A percentile compares a stretch with the other conserved stretches of the same genome.
phyloP scores from a whole-genome alignment of 1,139 yeast genomes.

The Geotrichum reessii region DNA sequence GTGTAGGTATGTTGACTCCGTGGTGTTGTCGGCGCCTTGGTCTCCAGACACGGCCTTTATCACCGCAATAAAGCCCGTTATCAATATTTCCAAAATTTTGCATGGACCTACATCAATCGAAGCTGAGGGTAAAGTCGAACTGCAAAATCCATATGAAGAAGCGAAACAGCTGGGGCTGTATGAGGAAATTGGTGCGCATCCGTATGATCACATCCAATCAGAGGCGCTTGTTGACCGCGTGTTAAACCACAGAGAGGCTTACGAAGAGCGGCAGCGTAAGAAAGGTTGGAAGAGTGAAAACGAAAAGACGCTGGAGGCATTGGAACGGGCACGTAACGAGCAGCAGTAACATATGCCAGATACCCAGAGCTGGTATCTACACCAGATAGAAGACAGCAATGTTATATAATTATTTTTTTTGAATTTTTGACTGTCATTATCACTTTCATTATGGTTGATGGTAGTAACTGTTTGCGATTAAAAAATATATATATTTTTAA shows the following conservation, averaged over 20 bases:
- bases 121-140: conserved; percentile 25
- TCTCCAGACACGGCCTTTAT: conserved; percentile 43
- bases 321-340: conserved; percentile 17
- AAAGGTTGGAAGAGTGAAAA: conserved; percentile 65
- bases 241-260: conserved; percentile 55
- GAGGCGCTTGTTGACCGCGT: conserved; percentile 65
- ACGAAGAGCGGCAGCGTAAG: conserved; percentile 71
- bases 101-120: conserved; percentile 56
- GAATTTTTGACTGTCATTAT: no score
- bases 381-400: background rate
- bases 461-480: background rate
- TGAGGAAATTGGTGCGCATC: conserved; percentile 48
- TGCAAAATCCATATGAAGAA: conserved; percentile 42
- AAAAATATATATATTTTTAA: no score
- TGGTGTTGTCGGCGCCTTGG: conserved; percentile 65
- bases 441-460: no score
- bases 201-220: conserved; percentile 55
- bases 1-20: conserved; percentile 76
- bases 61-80: conserved; percentile 30
- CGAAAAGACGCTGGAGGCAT: conserved; percentile 36
- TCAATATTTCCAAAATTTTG: conserved; percentile 43
- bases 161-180: conserved; percentile 36
- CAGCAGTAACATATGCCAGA: no score
- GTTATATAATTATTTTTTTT: no score
- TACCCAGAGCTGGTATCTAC: background rate